Percentiles rank a stretch among this genome's conserved stretches.
phyloP scores from a whole-genome alignment of 108 stramenopile genomes.

The Nitzschia putrida region DNA sequence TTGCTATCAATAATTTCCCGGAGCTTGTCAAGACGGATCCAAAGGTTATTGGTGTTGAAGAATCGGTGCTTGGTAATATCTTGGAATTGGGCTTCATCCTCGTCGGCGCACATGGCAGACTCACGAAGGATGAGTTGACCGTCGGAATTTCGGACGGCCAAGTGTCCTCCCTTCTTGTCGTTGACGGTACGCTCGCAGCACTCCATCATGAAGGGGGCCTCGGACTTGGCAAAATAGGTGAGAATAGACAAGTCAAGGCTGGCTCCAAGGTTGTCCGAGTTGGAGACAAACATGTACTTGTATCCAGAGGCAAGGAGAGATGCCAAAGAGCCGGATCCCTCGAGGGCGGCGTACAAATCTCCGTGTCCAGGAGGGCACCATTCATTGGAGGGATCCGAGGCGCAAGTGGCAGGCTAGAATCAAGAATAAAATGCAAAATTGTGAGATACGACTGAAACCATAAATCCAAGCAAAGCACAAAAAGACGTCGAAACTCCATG shows the following conservation, averaged over 20 bases:
- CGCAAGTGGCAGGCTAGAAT: constrained; percentile 77
- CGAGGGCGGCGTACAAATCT: constrained; percentile 97
- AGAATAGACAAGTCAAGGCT: constrained; percentile 93
- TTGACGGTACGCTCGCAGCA: constrained; percentile 95
- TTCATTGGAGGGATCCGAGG: constrained; percentile 83
- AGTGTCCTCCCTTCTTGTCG: constrained; percentile 99
- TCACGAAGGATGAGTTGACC: constrained; percentile 94
- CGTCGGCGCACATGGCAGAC: constrained; percentile 96
- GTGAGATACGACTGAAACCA: not conserved
- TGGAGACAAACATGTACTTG: constrained; percentile 99
- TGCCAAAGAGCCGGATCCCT: constrained; percentile 94
- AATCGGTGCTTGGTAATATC: constrained; percentile 92
- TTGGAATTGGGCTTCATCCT: constrained; percentile 94
- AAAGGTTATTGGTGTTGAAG: constrained; percentile 99
- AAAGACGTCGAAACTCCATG: not conserved
- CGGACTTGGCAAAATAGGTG: constrained; percentile 90
- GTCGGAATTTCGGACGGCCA: constrained; percentile 89
- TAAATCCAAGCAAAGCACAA: constrained; percentile 2
- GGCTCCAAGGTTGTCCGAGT: constrained; percentile 99
- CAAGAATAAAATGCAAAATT: not conserved
- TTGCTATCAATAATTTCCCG: constrained; percentile 89
- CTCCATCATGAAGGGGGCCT: constrained; percentile 98
- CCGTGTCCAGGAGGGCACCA: constrained; percentile 99
- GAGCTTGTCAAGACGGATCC: constrained; percentile 96
- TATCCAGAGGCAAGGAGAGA: constrained; percentile 89